A percentile compares a stretch with the other conserved stretches of the same genome.
Conservation (phyloP, 345 rosid genomes). For the Iberis pinnata region DNA sequence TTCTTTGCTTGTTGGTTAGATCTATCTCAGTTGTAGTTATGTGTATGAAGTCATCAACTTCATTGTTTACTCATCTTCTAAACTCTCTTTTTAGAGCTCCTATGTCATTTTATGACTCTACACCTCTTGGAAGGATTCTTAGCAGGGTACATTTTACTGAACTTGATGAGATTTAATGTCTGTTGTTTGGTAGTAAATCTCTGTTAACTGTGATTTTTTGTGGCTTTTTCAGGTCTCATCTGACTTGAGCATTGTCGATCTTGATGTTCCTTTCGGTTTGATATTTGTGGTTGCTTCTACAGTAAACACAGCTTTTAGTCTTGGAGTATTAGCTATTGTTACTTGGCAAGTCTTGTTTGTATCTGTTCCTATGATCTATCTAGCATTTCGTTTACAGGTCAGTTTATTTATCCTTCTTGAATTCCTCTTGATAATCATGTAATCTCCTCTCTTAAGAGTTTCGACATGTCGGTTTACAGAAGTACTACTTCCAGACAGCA, state of each 20-base stretch:
- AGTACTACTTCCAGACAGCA: slow-evolving; percentile 69
- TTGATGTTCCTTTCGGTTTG: slow-evolving; percentile 69
- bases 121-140: slow-evolving; percentile 79
- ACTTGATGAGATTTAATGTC: slow-evolving; percentile 6
- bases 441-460: background rate
- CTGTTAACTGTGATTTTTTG: background rate
- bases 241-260: slow-evolving; percentile 87
- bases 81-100: slow-evolving; percentile 73
- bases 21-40: slow-evolving; percentile 45
- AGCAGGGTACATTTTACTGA: slow-evolving; percentile 37
- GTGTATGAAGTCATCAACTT: slow-evolving; percentile 55
- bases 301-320: slow-evolving; percentile 49
- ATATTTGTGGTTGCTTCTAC: slow-evolving; percentile 61
- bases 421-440: too few relatives aligned
- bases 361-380: slow-evolving; percentile 56
- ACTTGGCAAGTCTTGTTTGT: slow-evolving; percentile 91
- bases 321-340: slow-evolving; percentile 71
- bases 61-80: slow-evolving; percentile 58
- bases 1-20: slow-evolving; percentile 46
- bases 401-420: slow-evolving; percentile 1
- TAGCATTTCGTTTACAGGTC: slow-evolving; percentile 80
- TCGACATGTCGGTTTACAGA: slow-evolving; percentile 34
- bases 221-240: slow-evolving; percentile 47
- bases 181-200: background rate
- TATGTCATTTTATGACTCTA: slow-evolving; percentile 87